These are phyloP conservation scores for Capniomyces stellatus DNA, from an alignment of 371 early-diverging fungal species.

Conservation along the genomic window DNA sequence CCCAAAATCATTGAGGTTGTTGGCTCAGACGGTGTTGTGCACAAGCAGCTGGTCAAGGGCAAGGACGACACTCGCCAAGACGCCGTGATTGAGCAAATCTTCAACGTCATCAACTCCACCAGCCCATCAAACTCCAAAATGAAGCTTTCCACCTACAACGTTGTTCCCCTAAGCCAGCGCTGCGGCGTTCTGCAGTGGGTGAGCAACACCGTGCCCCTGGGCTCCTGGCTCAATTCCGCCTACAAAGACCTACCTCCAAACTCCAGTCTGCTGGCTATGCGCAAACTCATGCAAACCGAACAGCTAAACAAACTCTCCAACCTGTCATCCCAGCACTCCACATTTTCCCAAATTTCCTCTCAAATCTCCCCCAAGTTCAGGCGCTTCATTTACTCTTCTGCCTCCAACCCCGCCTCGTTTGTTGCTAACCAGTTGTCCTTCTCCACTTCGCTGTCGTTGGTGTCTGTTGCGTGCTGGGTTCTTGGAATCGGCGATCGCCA, in stretches of 20 bases:
- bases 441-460: constrained; percentile 77
- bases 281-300: constrained; percentile 19
- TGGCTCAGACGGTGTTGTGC: constrained; percentile 22
- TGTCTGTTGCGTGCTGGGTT: constrained; percentile 87
- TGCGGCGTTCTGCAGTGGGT: constrained; percentile 98
- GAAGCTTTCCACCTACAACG: constrained; percentile 66
- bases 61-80: constrained; percentile 30
- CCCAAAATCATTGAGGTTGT: constrained; percentile 23
- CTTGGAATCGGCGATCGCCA: constrained; percentile 99
- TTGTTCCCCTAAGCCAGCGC: constrained; percentile 81
- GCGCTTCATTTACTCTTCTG: constrained; percentile 30
- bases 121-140: constrained; percentile 16
- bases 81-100: constrained; percentile 26
- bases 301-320: constrained; percentile 25
- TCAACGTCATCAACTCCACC: constrained; percentile 17
- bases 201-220: constrained; percentile 58
- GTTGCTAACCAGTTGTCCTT: constrained; percentile 51
- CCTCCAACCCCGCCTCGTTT: constrained; percentile 42
- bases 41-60: constrained; percentile 32
- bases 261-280: constrained; percentile 6
- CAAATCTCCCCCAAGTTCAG: constrained; percentile 23
- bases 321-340: neutral
- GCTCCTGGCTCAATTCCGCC: constrained; percentile 31
- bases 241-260: constrained; percentile 17
- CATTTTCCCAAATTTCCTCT: constrained; percentile 20